phyloP scores from a whole-genome alignment of 106 monocot species.

The Triglochin maritima region DNA sequence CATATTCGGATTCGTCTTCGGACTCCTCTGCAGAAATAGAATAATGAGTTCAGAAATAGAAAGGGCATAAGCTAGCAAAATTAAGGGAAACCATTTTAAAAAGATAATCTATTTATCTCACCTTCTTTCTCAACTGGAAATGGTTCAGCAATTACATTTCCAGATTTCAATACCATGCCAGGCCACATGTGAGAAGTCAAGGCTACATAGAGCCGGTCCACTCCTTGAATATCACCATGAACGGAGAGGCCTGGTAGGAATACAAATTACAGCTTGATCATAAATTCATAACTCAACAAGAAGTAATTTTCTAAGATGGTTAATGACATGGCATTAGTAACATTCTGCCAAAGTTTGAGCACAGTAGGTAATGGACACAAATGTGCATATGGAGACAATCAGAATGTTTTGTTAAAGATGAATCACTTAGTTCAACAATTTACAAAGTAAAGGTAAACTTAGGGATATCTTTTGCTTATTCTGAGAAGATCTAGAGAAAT shows the following conservation, averaged over 20 bases:
- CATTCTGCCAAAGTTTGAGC: too few species aligned
- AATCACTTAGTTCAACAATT: too few species aligned
- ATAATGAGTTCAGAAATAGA: neutral
- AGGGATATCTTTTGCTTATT: too few species aligned
- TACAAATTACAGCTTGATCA: too few species aligned
- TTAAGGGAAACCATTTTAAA: neutral
- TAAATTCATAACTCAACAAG: too few species aligned
- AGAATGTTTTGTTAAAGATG: too few species aligned
- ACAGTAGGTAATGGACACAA: too few species aligned
- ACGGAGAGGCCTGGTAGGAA: conserved; percentile 66
- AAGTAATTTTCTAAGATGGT: too few species aligned
- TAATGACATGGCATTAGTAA: too few species aligned
- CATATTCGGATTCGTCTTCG: conserved; percentile 79
- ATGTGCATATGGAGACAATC: too few species aligned
- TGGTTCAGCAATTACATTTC: conserved; percentile 36
- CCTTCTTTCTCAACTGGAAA: conserved; percentile 40
- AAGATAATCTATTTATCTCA: conserved; percentile 5
- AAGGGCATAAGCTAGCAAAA: neutral
- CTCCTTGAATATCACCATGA: conserved; percentile 91
- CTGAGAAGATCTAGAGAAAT: too few species aligned
- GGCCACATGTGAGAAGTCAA: conserved; percentile 98
- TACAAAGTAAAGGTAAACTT: too few species aligned
- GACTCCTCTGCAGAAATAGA: conserved; percentile 35
- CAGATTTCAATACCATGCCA: conserved; percentile 94
- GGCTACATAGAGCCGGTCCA: conserved; percentile 68